Evolutionary conservation across 2,329 filamentous ascomycete species (phyloP), one percentile per base, ranked within the genome.

Genomic region (Aspergillus sclerotialis): DNA sequence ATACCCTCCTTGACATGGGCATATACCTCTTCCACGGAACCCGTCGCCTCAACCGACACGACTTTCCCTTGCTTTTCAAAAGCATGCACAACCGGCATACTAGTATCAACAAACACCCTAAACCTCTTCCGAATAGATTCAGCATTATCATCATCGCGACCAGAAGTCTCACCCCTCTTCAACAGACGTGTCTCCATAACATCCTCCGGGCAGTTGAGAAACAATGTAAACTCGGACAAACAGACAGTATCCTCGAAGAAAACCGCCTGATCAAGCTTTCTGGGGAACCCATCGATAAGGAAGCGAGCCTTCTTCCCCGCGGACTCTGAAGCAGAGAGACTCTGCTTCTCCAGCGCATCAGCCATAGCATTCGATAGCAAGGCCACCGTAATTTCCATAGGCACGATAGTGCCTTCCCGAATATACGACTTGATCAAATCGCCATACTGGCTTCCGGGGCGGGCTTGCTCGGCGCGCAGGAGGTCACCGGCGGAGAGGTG

Each of bases 101-200:
- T 94, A 2, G 88, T 94, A 65, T 96, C 88, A 51, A 93, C 70
- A 58, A 96, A 98, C 4, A 83, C 89, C 57, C 79, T 80, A 74
- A 98, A 98, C 37, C 92, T 78, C 80, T 98, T 98, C 69, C 84
- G 82, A 62, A 96, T 98, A 55, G 81, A 88, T 66, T 94, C 92
- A 36, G 80, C 82, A 60, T 98, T 98, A 68, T 98, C 92, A 63
- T 98, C 92, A 32, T 82, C 71, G 45, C 92, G 76, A 27, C 92
- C 92, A 55, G 83, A 89, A 11, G 90, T 96, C 79, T 94, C 85
- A 43, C 90, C 92, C 32, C 90, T 76, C 69, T 94, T 82, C 46
- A 96, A 66, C 46, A 98, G 68, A 18, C 90, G 76, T 54, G 74
- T 65, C 70, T 90, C 76, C 86, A 98, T 92, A 52, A 87, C 82